A percentile compares a stretch with the other conserved stretches of the same genome.
These are phyloP conservation scores for Magnaporthiopsis rhizophila DNA, from an alignment of 2,329 filamentous ascomycete species.

Conservation along the genomic window DNA sequence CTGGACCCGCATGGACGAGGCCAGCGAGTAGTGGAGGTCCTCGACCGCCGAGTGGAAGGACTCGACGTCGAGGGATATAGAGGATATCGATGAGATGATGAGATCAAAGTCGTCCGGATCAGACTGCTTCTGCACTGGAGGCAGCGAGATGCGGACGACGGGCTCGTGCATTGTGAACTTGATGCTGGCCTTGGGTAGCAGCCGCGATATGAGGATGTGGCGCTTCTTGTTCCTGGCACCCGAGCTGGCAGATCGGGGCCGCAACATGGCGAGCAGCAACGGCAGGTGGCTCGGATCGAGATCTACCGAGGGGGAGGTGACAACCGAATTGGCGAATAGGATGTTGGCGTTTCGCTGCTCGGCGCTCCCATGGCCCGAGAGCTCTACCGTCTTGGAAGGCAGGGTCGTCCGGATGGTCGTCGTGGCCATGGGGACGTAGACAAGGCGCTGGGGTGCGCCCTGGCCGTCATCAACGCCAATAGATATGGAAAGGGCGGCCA, in stretches of 20 bases:
- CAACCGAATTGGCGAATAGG: slow-evolving; percentile 88
- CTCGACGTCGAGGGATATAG: slow-evolving; percentile 85
- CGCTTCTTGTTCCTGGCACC: slow-evolving; percentile 37
- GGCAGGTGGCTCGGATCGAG: slow-evolving; percentile 88
- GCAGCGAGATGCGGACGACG: slow-evolving; percentile 81
- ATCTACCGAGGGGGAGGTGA: slow-evolving; percentile 92
- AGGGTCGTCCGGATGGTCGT: slow-evolving; percentile 90
- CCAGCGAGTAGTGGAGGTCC: slow-evolving; percentile 79
- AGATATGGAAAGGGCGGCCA: slow-evolving; percentile 87
- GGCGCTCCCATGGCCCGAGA: slow-evolving; percentile 60
- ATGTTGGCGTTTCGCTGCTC: slow-evolving; percentile 93
- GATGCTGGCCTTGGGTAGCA: slow-evolving; percentile 87
- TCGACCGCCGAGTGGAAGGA: slow-evolving; percentile 87
- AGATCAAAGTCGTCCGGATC: slow-evolving; percentile 83
- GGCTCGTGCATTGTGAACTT: slow-evolving; percentile 97
- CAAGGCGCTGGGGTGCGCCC: slow-evolving; percentile 73
- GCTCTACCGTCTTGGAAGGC: slow-evolving; percentile 86
- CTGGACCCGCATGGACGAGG: slow-evolving; percentile 72
- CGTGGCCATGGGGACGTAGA: slow-evolving; percentile 96
- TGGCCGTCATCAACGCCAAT: slow-evolving; percentile 87
- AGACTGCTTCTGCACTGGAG: slow-evolving; percentile 58
- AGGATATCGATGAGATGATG: slow-evolving; percentile 91
- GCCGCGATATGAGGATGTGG: slow-evolving; percentile 73
- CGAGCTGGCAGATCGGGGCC: slow-evolving; percentile 36
- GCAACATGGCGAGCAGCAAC: slow-evolving; percentile 69